These are phyloP conservation scores for Russula vinacea DNA, from an alignment of 768 basidiomycete genomes.

Conservation along the genomic window DNA sequence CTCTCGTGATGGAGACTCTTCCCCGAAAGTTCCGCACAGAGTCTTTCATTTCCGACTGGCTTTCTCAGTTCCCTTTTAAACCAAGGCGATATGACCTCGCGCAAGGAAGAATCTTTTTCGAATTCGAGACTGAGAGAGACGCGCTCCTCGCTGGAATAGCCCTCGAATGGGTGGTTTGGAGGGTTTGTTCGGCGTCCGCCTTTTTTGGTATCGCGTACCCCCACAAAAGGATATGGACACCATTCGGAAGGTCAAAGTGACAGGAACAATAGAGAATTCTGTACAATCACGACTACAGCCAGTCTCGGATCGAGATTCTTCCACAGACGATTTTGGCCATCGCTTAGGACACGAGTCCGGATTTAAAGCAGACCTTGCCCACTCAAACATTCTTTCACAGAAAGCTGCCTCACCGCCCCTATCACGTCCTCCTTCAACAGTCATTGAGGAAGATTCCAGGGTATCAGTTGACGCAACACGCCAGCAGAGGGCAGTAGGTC, in stretches of 20 bases:
- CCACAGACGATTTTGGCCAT: slow-evolving; percentile 6
- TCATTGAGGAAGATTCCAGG: background rate
- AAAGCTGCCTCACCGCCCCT: background rate
- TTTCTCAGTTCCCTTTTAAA: slow-evolving; percentile 33
- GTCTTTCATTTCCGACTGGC: slow-evolving; percentile 46
- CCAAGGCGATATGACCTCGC: slow-evolving; percentile 31
- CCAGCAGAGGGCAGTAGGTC: background rate
- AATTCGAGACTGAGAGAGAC: slow-evolving; percentile 46
- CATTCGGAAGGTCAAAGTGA: slow-evolving; percentile 2
- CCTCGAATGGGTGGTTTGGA: slow-evolving; percentile 41
- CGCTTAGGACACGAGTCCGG: background rate
- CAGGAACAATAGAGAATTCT: slow-evolving; percentile 13
- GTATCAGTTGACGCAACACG: background rate
- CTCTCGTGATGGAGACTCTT: slow-evolving; percentile 55
- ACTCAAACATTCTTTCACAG: background rate
- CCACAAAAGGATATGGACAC: background rate
- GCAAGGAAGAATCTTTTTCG: slow-evolving; percentile 48
- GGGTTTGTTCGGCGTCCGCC: slow-evolving; percentile 39
- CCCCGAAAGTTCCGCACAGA: slow-evolving; percentile 47
- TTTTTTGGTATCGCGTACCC: slow-evolving; percentile 26
- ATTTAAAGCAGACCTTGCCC: background rate
- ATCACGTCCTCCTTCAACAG: background rate
- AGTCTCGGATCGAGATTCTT: slow-evolving; percentile 1
- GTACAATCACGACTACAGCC: slow-evolving; percentile 1
- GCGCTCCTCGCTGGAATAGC: slow-evolving; percentile 52